Evolutionary conservation across 2,329 filamentous ascomycete species (phyloP).

Genomic region (Colletotrichum tofieldiae): DNA sequence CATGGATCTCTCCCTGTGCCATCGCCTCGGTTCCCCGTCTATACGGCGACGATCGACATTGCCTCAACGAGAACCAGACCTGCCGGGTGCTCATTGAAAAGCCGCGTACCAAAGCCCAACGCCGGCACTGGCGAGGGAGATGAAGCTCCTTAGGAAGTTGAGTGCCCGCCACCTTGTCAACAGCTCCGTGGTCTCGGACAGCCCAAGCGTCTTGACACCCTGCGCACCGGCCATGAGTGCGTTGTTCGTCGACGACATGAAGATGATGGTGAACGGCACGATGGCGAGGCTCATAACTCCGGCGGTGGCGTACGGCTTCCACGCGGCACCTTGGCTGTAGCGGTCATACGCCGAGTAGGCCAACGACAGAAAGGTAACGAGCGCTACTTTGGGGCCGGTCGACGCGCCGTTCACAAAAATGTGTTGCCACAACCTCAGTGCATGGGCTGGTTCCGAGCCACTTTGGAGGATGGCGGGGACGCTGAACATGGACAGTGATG

Average conservation of each 20-base stretch:
- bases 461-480: slow-evolving; percentile 51
- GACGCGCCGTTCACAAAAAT: slow-evolving; percentile 56
- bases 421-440: slow-evolving; percentile 55
- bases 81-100: slow-evolving; percentile 16
- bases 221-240: slow-evolving; percentile 47
- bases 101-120: slow-evolving; percentile 36
- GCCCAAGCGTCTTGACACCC: slow-evolving; percentile 29
- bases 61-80: background rate
- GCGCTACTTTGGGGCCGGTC: slow-evolving; percentile 56
- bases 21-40: slow-evolving; percentile 13
- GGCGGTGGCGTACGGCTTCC: slow-evolving; percentile 54
- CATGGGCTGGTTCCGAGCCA: slow-evolving; percentile 48
- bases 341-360: slow-evolving; percentile 55
- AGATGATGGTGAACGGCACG: slow-evolving; percentile 57
- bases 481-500: slow-evolving; percentile 54
- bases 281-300: slow-evolving; percentile 55
- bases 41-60: slow-evolving; percentile 19
- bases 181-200: slow-evolving; percentile 34
- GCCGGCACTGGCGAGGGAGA: slow-evolving; percentile 31
- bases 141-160: slow-evolving; percentile 37
- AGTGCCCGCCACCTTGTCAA: slow-evolving; percentile 41
- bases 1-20: slow-evolving; percentile 26
- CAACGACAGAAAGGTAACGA: slow-evolving; percentile 52
- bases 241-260: slow-evolving; percentile 57
- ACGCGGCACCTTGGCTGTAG: slow-evolving; percentile 47